phyloP scores from a whole-genome alignment of 208 protist species.

The Leishmania amazonensis region DNA sequence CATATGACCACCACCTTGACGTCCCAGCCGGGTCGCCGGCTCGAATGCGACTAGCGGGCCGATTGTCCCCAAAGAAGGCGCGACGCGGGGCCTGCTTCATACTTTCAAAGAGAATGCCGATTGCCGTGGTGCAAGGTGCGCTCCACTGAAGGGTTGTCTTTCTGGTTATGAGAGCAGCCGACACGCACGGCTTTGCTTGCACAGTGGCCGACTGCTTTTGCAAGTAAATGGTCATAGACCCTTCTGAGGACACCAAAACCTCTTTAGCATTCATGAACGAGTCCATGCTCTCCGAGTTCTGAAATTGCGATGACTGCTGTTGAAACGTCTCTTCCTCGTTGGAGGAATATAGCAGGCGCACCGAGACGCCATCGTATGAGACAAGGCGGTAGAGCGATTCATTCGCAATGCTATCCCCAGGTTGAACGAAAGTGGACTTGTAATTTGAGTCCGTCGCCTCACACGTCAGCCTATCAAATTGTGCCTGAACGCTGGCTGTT shows the following conservation, averaged over 20 bases:
- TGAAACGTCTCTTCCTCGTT: background rate
- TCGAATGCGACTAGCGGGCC: conserved; percentile 12
- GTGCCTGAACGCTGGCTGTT: conserved; percentile 16
- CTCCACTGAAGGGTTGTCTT: conserved; percentile 7
- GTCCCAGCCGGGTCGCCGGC: background rate
- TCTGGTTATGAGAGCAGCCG: background rate
- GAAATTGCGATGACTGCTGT: background rate
- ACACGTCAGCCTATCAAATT: conserved; percentile 34
- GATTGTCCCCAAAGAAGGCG: conserved; percentile 8
- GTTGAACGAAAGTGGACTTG: conserved; percentile 25
- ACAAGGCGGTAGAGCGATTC: conserved; percentile 29
- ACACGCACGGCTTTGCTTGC: background rate
- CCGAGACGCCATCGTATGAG: conserved; percentile 27
- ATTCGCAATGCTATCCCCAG: conserved; percentile 5
- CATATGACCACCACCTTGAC: conserved; percentile 36
- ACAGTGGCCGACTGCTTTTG: background rate
- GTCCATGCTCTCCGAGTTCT: background rate
- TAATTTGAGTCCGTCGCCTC: conserved; percentile 43
- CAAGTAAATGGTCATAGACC: conserved; percentile 11
- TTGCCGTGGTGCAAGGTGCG: conserved; percentile 2
- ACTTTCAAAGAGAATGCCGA: conserved; percentile 23
- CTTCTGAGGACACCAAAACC: conserved; percentile 9
- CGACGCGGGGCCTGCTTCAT: conserved; percentile 22
- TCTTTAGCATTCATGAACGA: background rate
- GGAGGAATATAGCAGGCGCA: conserved; percentile 12